Evolutionary conservation across 2,329 filamentous ascomycete species (phyloP).

Genomic region (Penicillium sp.): DNA sequence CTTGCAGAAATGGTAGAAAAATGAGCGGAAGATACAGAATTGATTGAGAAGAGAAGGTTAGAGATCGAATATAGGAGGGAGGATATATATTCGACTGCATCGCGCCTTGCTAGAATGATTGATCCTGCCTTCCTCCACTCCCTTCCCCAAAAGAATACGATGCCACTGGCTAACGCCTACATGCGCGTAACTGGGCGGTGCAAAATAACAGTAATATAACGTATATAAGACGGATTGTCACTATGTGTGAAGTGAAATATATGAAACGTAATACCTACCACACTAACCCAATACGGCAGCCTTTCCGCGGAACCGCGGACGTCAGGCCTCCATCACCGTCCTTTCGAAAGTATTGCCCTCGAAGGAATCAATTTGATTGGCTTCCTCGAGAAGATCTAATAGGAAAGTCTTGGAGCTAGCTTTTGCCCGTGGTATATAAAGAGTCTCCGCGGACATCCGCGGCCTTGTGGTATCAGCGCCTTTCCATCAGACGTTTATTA

Average conservation of each 20-base stretch:
- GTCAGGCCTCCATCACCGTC: background rate
- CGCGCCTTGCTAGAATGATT: no score
- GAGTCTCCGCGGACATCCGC: conserved; percentile 10
- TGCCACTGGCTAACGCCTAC: background rate
- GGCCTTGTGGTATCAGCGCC: background rate
- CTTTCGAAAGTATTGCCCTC: background rate
- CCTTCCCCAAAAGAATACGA: no score
- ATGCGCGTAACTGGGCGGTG: background rate
- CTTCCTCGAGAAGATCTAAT: background rate
- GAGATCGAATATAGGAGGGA: no score
- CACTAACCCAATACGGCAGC: conserved; percentile 1
- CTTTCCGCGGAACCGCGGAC: conserved; percentile 13
- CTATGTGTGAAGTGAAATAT: background rate
- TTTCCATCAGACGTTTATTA: background rate
- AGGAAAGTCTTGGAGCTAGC: background rate
- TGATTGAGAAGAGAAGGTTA: no score
- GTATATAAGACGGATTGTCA: background rate
- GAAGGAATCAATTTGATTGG: background rate
- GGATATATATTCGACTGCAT: no score
- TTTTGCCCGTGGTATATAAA: background rate
- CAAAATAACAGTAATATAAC: background rate
- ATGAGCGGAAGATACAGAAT: no score
- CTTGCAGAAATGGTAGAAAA: no score
- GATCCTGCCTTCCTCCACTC: no score
- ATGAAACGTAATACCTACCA: background rate